Percentiles rank a stretch among this genome's conserved stretches.
Conservation (phyloP, 305 asterid species). For the Rubia peregrina region DNA sequence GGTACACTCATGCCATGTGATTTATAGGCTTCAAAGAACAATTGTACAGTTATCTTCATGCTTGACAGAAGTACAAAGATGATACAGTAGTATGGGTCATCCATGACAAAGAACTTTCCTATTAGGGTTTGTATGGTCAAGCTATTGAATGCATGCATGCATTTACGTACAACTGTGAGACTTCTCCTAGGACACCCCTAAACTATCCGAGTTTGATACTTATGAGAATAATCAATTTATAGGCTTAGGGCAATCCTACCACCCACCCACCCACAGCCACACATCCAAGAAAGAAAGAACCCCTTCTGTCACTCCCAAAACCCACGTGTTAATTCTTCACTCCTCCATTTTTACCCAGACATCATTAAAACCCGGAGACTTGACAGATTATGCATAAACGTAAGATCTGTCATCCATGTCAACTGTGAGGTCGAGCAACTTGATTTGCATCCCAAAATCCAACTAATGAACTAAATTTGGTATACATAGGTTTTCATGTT, state of each 20-base stretch:
- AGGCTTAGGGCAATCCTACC: neutral
- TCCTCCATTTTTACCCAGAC: no score
- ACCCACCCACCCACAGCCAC: neutral
- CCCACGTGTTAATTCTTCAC: neutral
- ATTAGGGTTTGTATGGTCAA: neutral
- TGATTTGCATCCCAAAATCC: neutral
- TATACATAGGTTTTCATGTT: neutral
- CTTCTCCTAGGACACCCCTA: neutral
- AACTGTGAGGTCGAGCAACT: neutral
- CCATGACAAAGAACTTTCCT: neutral
- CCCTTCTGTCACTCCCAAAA: neutral
- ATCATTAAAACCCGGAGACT: neutral
- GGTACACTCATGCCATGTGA: neutral
- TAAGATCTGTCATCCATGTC: no score
- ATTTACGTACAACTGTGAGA: neutral
- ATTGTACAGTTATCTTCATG: neutral
- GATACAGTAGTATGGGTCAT: neutral
- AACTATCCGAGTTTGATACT: neutral
- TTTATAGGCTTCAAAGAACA: neutral
- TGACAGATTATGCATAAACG: neutral
- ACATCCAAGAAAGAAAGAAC: neutral
- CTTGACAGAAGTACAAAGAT: neutral
- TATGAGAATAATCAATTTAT: neutral
- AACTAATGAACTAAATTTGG: neutral
- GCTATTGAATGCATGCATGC: conserved; percentile 3